Evolutionary conservation across 1,284 basidiomycete genomes (phyloP), one percentile per base, ranked within the genome.

Genomic region (Cystobasidium pallidum): DNA sequence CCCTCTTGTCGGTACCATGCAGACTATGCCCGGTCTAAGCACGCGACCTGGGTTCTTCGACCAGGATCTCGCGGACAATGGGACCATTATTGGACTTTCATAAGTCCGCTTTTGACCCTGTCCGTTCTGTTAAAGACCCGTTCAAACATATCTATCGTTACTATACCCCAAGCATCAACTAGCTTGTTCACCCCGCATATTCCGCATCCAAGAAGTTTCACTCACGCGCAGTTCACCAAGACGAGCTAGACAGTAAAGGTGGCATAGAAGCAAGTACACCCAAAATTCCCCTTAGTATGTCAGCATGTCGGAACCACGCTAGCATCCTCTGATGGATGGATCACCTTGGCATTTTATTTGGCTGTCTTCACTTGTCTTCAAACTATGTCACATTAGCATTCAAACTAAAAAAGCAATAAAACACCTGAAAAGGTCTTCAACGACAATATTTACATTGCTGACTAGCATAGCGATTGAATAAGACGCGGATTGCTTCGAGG

Each of bases 1-100:
- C 82, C 94, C 94, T 45, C 87, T 98, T 75, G 87, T 94, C 43
- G 92, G 92, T 62, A 71, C 45, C 26, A 72, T 70, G 34, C 68
- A 61, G 49, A 49, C 59, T 24, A 36, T 63, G 54, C 63, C 45
- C 19, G 64, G 45, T 77, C 72, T 45, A 36, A 57, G 61, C 49
- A 73, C 65, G 11, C 54, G 74, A 28, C 76, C 75, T 28, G 72
- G 73, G 21, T 78, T 75, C 73, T 78, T 75, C 49, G 73, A 77
- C 59, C 75, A 76, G 68, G 72, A 75, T 41, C 64, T 78, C 4
- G 58, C 74, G 51, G 81, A 80, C 67, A 77, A 81, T 43, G 81
- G 81, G n/a, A 76, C 80, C 55, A 80, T 82, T 61, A 75, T 80
- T 52, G 81, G 81, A 26, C 74, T 82, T 17, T 81, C 80, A 15